Conservation (phyloP, 2,329 filamentous ascomycete species). For the Zalaria obscura region DNA sequence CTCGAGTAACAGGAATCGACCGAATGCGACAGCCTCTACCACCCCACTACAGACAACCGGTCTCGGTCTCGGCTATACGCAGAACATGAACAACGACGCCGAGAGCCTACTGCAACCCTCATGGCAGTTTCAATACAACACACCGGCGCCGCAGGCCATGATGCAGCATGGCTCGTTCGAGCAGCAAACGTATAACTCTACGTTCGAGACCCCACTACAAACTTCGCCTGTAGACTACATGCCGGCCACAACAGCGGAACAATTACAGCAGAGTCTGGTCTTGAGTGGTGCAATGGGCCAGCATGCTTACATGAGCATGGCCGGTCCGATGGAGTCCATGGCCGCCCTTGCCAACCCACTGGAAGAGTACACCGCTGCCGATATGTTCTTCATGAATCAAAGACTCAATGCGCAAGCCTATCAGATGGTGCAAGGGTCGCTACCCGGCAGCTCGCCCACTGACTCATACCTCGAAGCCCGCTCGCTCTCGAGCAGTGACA, state of each 20-base stretch:
- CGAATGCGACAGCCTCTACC: conserved; percentile 9
- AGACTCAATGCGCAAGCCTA: conserved; percentile 31
- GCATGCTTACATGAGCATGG: conserved; percentile 25
- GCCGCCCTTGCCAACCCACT: conserved; percentile 27
- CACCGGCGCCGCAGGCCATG: conserved; percentile 15
- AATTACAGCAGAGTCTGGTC: conserved; percentile 15
- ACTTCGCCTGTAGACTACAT: conserved; percentile 33
- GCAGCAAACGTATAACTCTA: conserved; percentile 19
- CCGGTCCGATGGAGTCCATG: conserved; percentile 29
- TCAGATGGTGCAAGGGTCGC: conserved; percentile 19
- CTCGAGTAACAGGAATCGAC: conserved; percentile 1
- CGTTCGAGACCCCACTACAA: conserved; percentile 27
- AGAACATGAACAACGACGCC: conserved; percentile 8
- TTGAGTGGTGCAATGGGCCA: conserved; percentile 26
- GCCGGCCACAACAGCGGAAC: conserved; percentile 22
- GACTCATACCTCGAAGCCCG: conserved; percentile 75
- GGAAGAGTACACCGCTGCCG: conserved; percentile 56
- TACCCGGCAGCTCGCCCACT: conserved; percentile 51
- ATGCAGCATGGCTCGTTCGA: conserved; percentile 19
- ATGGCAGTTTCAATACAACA: conserved; percentile 26
- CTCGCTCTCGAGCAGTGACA: conserved; percentile 73
- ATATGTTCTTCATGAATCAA: conserved; percentile 33
- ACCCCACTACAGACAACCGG: conserved; percentile 15
- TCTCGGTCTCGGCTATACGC: conserved; percentile 18
- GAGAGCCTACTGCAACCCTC: conserved; percentile 18